A percentile compares a stretch with the other conserved stretches of the same genome.
phyloP scores from a whole-genome alignment of 2,329 filamentous ascomycete species.

The Alternaria arborescens region DNA sequence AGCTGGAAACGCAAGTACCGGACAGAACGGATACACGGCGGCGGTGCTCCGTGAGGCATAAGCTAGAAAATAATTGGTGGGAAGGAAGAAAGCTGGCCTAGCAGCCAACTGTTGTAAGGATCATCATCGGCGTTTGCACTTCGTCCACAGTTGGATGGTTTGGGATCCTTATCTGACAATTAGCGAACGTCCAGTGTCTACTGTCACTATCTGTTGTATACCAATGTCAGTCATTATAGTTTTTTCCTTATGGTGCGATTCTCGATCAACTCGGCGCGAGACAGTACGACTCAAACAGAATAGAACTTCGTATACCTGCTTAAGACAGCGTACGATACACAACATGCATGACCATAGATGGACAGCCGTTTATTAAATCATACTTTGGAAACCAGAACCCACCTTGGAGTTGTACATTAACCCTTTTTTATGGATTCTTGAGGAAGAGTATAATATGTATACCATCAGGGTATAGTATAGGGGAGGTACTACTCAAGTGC shows the following conservation, averaged over 20 bases:
- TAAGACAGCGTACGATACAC: too few relatives aligned
- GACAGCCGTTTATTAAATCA: too few relatives aligned
- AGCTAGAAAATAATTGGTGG: neutral
- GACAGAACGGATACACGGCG: conserved; percentile 2
- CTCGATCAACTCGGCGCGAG: neutral
- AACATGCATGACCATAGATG: too few relatives aligned
- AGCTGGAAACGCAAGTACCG: neutral
- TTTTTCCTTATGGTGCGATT: neutral
- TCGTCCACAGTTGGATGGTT: neutral
- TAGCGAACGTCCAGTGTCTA: neutral
- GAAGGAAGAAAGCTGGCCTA: neutral
- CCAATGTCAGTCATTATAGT: neutral
- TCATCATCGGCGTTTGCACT: neutral
- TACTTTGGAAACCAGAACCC: too few relatives aligned
- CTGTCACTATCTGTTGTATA: neutral
- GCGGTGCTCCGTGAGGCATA: conserved; percentile 1
- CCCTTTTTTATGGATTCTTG: too few relatives aligned
- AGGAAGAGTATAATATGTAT: too few relatives aligned
- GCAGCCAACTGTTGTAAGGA: neutral
- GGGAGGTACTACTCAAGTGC: too few relatives aligned
- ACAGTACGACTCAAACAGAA: neutral
- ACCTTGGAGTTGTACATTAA: too few relatives aligned
- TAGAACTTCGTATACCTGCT: too few relatives aligned
- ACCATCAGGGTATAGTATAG: too few relatives aligned
- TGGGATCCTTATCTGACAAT: neutral